A percentile compares a stretch with the other conserved stretches of the same genome.
Evolutionary conservation across 164 flowering plant species (phyloP).

Genomic region (Tetrastigma voinierianum): DNA sequence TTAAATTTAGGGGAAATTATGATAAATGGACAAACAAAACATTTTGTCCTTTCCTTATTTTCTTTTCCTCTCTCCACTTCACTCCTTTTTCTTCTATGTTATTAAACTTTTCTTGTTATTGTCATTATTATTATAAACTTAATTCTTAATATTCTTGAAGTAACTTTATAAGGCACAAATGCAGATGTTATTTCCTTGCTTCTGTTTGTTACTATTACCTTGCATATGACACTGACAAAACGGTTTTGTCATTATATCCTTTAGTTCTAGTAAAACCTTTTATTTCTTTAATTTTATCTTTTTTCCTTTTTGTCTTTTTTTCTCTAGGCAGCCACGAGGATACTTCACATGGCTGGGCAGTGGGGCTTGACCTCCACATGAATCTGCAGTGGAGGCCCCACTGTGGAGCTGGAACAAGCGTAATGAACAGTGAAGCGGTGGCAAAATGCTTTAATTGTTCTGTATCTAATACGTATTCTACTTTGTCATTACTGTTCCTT

Average conservation of each 20-base stretch:
- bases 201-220: too few species aligned
- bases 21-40: too few species aligned
- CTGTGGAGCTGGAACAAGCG: conserved; percentile 76
- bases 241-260: not conserved
- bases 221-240: not conserved
- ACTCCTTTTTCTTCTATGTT: too few species aligned
- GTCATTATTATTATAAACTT: too few species aligned
- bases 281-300: not conserved
- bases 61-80: too few species aligned
- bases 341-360: conserved; percentile 97
- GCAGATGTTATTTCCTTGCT: too few species aligned
- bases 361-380: conserved; percentile 99
- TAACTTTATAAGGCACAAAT: too few species aligned
- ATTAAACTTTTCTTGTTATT: too few species aligned
- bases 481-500: conserved; percentile 73
- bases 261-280: not conserved
- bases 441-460: conserved; percentile 75
- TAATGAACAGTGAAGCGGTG: conserved; percentile 84
- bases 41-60: too few species aligned
- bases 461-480: conserved; percentile 59
- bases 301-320: conserved; percentile 8
- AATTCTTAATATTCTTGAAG: too few species aligned
- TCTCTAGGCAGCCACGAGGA: conserved; percentile 79
- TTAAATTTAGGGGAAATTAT: too few species aligned
- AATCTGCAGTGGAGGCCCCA: conserved; percentile 50